Base-by-base conservation (phyloP, 2,329 filamentous ascomycete species). In the Colletotrichum paranaense region DNA sequence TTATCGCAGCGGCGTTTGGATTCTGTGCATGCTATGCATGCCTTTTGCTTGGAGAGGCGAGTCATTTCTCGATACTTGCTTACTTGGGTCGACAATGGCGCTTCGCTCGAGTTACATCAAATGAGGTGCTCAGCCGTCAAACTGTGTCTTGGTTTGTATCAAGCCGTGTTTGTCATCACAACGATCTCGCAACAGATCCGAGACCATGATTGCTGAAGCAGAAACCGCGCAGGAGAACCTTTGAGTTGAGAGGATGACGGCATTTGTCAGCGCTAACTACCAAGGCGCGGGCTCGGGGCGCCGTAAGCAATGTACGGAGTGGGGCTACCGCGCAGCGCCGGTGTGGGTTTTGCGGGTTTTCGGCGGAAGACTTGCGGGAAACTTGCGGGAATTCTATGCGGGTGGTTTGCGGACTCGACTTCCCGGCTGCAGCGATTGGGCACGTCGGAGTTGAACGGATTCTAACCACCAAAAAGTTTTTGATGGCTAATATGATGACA, bases 1-100 rank as follows among this genome's bases (percentile, higher is more conserved):
- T 82, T 83, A 57, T 80, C 80, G 74, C 82, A 84, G 67, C 80
- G 79, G n/a, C 82, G 78, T 73, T 84, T 84, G 9, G 81, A 78
- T 42, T 74, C 78, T 2, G 81, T 80, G 72, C 82, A 84, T 22
- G 77, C 75, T 1, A 79, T 68, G 52, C 83, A 84, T 0, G 83
- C 81, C 62, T 80, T 81, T 32, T 78, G 76, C 75, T 68, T 74
- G 22, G 14, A 30, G 3, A 55, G 24, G 2, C 58, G 58, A 35
- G 58, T 24, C 65, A 72, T 72, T 12, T 2, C 22, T 14, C 30
- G 46, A 22, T n/a, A 1, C 19, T 49, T 38, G 30, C 30, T 9
- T 32, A 9, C 7, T 32, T 11, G 30, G 30, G 30, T 32, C 30
- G 30, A 32, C 30, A 32, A 32, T 32, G 30, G 30, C 30, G 30